Base-by-base conservation (phyloP, 1,284 basidiomycete genomes). In the Cryptococcus deneoformans region DNA sequence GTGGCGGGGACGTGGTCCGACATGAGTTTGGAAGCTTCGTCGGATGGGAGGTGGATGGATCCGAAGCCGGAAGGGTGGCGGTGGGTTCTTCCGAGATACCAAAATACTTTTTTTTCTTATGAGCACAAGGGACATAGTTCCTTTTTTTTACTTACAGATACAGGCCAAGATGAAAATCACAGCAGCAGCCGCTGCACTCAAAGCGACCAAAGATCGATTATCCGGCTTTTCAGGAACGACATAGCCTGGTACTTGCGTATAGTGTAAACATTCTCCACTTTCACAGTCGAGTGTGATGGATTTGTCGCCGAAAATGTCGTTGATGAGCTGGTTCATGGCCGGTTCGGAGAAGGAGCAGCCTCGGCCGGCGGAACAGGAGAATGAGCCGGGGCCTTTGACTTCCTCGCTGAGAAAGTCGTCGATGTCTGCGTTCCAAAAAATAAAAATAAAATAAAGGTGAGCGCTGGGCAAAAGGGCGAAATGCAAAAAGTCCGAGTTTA, bases 251-350 rank as follows among this genome's bases (percentile, higher is more conserved):
- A 97, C 92, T 77, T 92, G 89, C 0, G 89, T 91, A 69, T 87
- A 91, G 72, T 96, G 92, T 70, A 99, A 75, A 72, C 95, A 98
- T 78, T 98, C 95, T 36, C 95, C 95, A 8, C 89, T 87, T 0
- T 88, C 80, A 69, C 95, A 99, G 48, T 87, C 77, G 52, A 98
- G 82, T 3, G 90, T 89, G 73, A 99, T 99, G 68, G 87, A 88
- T 1, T 81, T 81, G 75, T 99, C 95, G 7, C 91, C 95, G 67
- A 99, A 98, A 63, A 99, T 87, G 63, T 89, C 87, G 69, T 88
- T 86, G 76, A 99, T 98, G 51, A 99, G 83, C 39, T 87, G 82
- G 72, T 98, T 96, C 95, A 98, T 97, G 0, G 90, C 92, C 0
- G 92, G 91, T 70, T 99, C 95, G 72, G 93, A 88, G 69, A 99